Conservation (phyloP, 495 filamentous ascomycete genomes). For the Xylaria longipes region DNA sequence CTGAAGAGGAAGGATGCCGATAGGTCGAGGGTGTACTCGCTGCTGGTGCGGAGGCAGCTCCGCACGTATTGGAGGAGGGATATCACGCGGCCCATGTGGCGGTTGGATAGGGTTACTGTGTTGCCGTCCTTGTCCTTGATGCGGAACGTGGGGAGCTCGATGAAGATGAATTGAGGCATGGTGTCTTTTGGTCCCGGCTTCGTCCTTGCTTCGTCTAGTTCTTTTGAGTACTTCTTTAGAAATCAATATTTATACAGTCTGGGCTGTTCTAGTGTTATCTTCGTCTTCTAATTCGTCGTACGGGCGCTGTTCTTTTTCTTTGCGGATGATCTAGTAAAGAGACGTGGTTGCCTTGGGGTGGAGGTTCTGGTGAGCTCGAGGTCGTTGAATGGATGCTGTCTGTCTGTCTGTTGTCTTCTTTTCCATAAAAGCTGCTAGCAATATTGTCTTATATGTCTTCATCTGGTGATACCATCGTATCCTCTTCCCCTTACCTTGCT, state of each 20-base stretch:
- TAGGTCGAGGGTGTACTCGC: conserved; percentile 31
- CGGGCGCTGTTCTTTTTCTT: neutral
- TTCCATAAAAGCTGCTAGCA: neutral
- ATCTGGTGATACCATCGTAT: neutral
- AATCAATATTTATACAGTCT: neutral
- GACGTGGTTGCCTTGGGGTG: neutral
- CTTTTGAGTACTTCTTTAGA: neutral
- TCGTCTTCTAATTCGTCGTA: neutral
- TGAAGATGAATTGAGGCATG: conserved; percentile 37
- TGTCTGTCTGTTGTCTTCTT: neutral
- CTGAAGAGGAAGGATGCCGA: conserved; percentile 36
- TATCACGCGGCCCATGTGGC: conserved; percentile 31
- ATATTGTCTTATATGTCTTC: neutral
- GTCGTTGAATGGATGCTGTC: neutral
- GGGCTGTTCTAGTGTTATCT: too few species aligned
- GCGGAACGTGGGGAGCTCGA: conserved; percentile 42
- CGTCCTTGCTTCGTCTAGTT: neutral
- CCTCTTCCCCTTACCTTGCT: neutral
- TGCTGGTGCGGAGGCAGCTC: conserved; percentile 29
- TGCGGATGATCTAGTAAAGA: neutral
- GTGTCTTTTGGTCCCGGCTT: neutral
- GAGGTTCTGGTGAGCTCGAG: neutral
- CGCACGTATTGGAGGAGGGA: conserved; percentile 37
- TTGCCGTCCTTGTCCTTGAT: conserved; percentile 36
- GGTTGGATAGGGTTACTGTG: conserved; percentile 30